Conservation (phyloP, 139 green algal species). For the Tetradesmus lagerheimii region DNA sequence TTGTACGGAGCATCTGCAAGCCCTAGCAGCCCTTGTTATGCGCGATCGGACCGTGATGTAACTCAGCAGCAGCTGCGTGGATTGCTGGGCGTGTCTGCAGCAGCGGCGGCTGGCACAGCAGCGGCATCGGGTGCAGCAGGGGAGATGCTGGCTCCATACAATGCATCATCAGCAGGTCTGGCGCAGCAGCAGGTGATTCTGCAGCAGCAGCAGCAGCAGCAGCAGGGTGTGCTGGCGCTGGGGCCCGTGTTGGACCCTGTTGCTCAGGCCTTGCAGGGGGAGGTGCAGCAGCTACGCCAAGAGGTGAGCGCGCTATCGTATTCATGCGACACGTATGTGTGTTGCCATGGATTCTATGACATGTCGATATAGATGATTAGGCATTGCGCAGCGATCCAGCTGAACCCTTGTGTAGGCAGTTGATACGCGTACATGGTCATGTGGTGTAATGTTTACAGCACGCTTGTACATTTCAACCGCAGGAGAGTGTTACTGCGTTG, state of each 20-base stretch:
- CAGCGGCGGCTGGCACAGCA: not conserved
- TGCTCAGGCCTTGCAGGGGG: not conserved
- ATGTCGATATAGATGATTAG: too few species aligned
- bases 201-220: conserved; percentile 36
- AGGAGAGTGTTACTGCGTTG: not conserved
- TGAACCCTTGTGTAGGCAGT: too few species aligned
- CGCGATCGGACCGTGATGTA: not conserved
- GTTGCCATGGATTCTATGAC: too few species aligned
- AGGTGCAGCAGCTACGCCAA: conserved; percentile 2
- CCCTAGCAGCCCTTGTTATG: not conserved
- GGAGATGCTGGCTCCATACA: conserved; percentile 1
- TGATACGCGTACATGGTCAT: not conserved
- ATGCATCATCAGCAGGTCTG: not conserved
- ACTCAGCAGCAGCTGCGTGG: not conserved
- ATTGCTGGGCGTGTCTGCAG: not conserved
- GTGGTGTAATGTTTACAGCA: not conserved
- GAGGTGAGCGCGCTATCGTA: not conserved
- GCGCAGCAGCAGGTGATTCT: not conserved
- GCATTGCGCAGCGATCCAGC: too few species aligned
- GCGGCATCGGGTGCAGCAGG: not conserved
- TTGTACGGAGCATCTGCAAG: not conserved
- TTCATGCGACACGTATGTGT: not conserved
- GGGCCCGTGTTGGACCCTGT: conserved; percentile 1
- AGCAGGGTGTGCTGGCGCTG: not conserved
- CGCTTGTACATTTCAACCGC: not conserved